Percentiles rank a stretch among this genome's conserved stretches.
These are phyloP conservation scores for Crassisporium funariophilum DNA, from an alignment of 768 basidiomycete genomes.

Conservation along the genomic window DNA sequence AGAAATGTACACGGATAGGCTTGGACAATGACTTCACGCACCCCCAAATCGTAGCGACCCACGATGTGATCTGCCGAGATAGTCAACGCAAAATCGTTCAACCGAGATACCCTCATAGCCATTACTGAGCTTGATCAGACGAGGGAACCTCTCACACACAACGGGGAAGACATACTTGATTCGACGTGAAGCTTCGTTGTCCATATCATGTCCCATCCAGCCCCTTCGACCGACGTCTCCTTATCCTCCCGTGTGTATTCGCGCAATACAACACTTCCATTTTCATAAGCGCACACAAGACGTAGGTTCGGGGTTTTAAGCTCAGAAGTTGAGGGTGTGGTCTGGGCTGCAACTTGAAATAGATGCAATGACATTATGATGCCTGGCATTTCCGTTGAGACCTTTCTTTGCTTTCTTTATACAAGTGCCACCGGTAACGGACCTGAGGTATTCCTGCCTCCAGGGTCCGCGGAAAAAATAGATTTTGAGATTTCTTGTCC, in stretches of 20 bases:
- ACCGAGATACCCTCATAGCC: slow-evolving; percentile 75
- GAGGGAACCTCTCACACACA: background rate
- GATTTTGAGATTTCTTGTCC: slow-evolving; percentile 53
- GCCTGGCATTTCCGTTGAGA: slow-evolving; percentile 44
- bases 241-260: slow-evolving; percentile 44
- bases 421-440: slow-evolving; percentile 7
- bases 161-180: slow-evolving; percentile 50
- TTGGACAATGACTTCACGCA: slow-evolving; percentile 20
- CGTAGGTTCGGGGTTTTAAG: slow-evolving; percentile 45
- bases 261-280: slow-evolving; percentile 79
- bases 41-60: slow-evolving; percentile 62
- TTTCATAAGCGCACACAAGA: slow-evolving; percentile 81
- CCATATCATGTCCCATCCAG: slow-evolving; percentile 78
- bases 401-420: background rate
- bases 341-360: slow-evolving; percentile 34
- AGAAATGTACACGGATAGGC: background rate
- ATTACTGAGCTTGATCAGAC: slow-evolving; percentile 56
- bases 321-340: slow-evolving; percentile 28
- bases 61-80: slow-evolving; percentile 86
- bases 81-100: slow-evolving; percentile 64
- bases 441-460: slow-evolving; percentile 63
- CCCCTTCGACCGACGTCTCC: slow-evolving; percentile 63
- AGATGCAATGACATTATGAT: slow-evolving; percentile 90
- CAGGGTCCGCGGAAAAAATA: slow-evolving; percentile 44
- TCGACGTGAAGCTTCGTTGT: slow-evolving; percentile 67